These are phyloP conservation scores for Helichrysum umbraculigerum DNA, from an alignment of 129 eudicot species.

Conservation along the genomic window DNA sequence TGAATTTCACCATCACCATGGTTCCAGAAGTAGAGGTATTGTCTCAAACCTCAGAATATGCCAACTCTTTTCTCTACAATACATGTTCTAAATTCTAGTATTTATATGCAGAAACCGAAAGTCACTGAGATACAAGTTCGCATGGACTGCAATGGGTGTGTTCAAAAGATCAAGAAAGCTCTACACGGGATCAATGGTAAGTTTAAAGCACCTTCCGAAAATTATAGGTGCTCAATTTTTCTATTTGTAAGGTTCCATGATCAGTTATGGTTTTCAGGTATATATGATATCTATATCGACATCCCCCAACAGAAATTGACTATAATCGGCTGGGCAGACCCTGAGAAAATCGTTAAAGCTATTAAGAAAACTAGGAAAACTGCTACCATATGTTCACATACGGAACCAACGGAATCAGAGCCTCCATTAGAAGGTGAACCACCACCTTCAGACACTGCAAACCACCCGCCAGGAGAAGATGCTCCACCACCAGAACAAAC, in stretches of 20 bases:
- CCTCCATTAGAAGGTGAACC: slow-evolving; percentile 43
- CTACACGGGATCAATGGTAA: slow-evolving; percentile 73
- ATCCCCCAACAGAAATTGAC: slow-evolving; percentile 72
- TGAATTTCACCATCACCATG: slow-evolving; percentile 42
- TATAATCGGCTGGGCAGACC: slow-evolving; percentile 77
- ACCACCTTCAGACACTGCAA: slow-evolving; percentile 32
- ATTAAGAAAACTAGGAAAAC: slow-evolving; percentile 70
- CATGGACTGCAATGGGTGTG: slow-evolving; percentile 97
- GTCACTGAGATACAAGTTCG: slow-evolving; percentile 88
- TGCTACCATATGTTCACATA: slow-evolving; percentile 74
- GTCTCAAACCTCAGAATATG: slow-evolving; percentile 25
- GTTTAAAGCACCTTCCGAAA: slow-evolving; percentile 10
- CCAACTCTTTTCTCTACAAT: slow-evolving; percentile 21
- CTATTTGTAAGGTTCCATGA: neutral
- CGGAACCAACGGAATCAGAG: slow-evolving; percentile 35
- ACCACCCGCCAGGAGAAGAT: slow-evolving; percentile 44
- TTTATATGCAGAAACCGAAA: slow-evolving; percentile 66
- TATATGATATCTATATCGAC: slow-evolving; percentile 59
- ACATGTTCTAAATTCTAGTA: slow-evolving; percentile 25
- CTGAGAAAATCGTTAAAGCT: slow-evolving; percentile 71
- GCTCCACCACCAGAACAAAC: slow-evolving; percentile 43
- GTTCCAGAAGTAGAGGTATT: slow-evolving; percentile 75
- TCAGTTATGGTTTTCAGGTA: slow-evolving; percentile 48
- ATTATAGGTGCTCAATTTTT: neutral
- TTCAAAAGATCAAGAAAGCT: slow-evolving; percentile 93